A percentile compares a stretch with the other conserved stretches of the same genome.
These are phyloP conservation scores for Austroboletus sp. DNA, from an alignment of 1,284 basidiomycete genomes.

Conservation along the genomic window DNA sequence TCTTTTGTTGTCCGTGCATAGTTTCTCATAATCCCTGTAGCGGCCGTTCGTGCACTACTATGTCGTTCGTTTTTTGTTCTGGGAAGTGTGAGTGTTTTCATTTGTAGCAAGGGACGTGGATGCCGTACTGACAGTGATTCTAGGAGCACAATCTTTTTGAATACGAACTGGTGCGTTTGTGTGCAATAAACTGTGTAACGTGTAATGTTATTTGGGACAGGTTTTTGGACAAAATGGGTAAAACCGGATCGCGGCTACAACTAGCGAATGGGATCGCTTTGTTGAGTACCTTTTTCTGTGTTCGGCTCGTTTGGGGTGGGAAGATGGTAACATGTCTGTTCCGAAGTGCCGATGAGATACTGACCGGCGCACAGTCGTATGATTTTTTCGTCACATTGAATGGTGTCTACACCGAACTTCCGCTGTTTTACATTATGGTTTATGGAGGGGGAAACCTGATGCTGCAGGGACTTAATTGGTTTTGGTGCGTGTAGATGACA, in stretches of 20 bases:
- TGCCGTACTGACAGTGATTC: slow-evolving; percentile 6
- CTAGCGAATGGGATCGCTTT: slow-evolving; percentile 60
- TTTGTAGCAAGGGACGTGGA: not conserved
- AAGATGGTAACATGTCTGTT: slow-evolving; percentile 43
- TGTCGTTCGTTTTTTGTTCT: slow-evolving; percentile 61
- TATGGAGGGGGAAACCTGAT: slow-evolving; percentile 54
- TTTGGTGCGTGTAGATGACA: slow-evolving; percentile 48
- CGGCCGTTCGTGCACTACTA: slow-evolving; percentile 70
- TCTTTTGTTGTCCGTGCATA: not conserved
- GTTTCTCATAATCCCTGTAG: slow-evolving; percentile 33
- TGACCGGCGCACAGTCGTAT: slow-evolving; percentile 43
- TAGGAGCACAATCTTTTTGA: slow-evolving; percentile 71
- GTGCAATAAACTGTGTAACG: not conserved
- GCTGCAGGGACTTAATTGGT: slow-evolving; percentile 60
- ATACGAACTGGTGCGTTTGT: slow-evolving; percentile 59
- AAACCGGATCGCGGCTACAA: slow-evolving; percentile 60
- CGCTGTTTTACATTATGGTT: slow-evolving; percentile 41
- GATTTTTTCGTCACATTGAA: slow-evolving; percentile 55
- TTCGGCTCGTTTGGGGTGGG: slow-evolving; percentile 60
- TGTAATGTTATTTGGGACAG: slow-evolving; percentile 31
- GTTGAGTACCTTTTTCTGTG: slow-evolving; percentile 55
- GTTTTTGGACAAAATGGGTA: slow-evolving; percentile 68
- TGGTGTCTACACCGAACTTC: slow-evolving; percentile 43
- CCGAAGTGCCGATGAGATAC: not conserved
- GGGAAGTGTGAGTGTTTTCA: slow-evolving; percentile 56